phyloP scores from a whole-genome alignment of 306 rosid genomes.

The Glycyrrhiza uralensis region DNA sequence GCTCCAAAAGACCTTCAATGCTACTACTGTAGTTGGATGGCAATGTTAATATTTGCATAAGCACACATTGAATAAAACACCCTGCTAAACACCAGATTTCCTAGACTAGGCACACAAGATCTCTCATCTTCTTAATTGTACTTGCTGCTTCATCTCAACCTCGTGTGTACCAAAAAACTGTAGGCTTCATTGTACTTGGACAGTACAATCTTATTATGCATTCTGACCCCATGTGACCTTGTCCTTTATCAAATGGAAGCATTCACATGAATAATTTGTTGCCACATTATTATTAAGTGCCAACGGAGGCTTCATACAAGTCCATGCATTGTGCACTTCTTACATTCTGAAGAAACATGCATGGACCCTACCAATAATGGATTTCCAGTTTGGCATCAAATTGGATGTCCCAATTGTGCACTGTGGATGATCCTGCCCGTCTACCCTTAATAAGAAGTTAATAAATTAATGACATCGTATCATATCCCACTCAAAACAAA shows the following conservation, averaged over 20 bases:
- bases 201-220: neutral
- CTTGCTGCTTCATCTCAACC: neutral
- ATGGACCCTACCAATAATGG: constrained; percentile 36
- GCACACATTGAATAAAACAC: neutral
- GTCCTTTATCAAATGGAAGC: constrained; percentile 9
- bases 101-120: neutral
- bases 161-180: neutral
- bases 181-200: neutral
- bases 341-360: constrained; percentile 21
- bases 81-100: neutral
- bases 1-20: no score
- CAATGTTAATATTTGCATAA: neutral
- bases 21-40: neutral
- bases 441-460: constrained; percentile 43
- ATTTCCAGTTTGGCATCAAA: constrained; percentile 24
- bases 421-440: constrained; percentile 36
- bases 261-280: constrained; percentile 23
- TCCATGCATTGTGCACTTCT: constrained; percentile 9
- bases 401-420: constrained; percentile 1
- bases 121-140: neutral
- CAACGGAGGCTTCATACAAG: constrained; percentile 13
- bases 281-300: constrained; percentile 25
- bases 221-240: neutral
- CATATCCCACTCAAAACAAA: no score
- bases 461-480: no score